These are phyloP conservation scores for Ceratobasidium sp. DNA, from an alignment of 1,284 basidiomycete species.

Conservation along the genomic window DNA sequence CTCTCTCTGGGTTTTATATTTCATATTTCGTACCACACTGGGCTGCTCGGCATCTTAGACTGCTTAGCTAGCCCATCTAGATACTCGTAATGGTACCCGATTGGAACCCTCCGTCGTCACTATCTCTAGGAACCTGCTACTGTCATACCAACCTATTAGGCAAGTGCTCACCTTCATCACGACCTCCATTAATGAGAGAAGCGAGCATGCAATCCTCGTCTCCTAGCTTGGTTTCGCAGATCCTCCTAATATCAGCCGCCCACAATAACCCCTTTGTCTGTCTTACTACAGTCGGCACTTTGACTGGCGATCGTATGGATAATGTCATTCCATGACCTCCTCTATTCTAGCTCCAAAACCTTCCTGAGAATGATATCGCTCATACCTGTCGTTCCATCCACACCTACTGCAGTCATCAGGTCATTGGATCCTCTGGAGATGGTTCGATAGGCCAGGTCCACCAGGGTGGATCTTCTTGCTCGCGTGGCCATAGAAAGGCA, in stretches of 20 bases:
- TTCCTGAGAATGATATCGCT: slow-evolving; percentile 8
- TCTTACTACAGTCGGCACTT: slow-evolving; percentile 28
- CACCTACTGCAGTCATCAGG: slow-evolving; percentile 18
- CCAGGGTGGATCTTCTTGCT: slow-evolving; percentile 23
- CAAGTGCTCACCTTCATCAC: slow-evolving; percentile 25
- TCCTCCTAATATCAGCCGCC: slow-evolving; percentile 36
- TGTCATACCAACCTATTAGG: slow-evolving; percentile 42
- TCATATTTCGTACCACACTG: no score
- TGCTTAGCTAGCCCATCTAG: no score
- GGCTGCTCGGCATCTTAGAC: no score
- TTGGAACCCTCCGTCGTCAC: slow-evolving; percentile 11
- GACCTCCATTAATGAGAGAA: slow-evolving; percentile 33
- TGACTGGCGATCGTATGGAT: slow-evolving; percentile 21
- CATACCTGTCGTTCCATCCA: slow-evolving; percentile 19
- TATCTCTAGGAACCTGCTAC: slow-evolving; percentile 16
- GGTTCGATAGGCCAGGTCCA: slow-evolving; percentile 26
- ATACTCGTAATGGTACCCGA: slow-evolving; percentile 14
- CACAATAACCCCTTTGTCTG: slow-evolving; percentile 15
- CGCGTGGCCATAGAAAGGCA: slow-evolving; percentile 42
- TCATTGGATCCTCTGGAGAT: slow-evolving; percentile 18
- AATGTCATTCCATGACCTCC: slow-evolving; percentile 37
- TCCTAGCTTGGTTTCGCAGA: slow-evolving; percentile 32
- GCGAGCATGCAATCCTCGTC: slow-evolving; percentile 15
- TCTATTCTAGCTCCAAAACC: slow-evolving; percentile 17
- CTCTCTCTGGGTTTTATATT: no score